Base-by-base conservation (phyloP, 805 yeast genomes). In the Myxozyma melibiosi region DNA sequence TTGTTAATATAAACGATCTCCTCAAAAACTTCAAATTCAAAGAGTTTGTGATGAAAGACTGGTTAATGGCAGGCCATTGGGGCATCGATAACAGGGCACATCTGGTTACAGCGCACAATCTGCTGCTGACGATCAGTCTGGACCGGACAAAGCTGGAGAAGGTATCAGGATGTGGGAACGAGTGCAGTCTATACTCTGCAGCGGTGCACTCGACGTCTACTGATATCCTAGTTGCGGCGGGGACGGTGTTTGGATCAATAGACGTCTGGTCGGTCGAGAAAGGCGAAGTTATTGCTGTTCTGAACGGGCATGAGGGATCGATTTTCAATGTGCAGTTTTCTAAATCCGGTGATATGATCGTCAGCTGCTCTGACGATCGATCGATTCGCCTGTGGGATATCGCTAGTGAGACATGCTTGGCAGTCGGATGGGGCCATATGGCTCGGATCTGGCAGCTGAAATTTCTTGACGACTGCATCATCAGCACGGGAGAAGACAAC, bases 381-480 rank as follows among this genome's bases (percentile, higher is more conserved):
- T 88, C 97, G 0, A 83, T 94, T 53, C 85, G 84, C 55, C 69
- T 92, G 4, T 90, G 90, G 85, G 82, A 82, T 65, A 73, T 85
- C 59, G 66, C 66, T 5, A 67, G 80, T 1, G 92, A 95, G 0
- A 65, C 72, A 9, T 71, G 83, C 33, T 64, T 87, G 38, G 86
- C 92, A 0, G 81, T 84, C 27, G 97, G 96, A 0, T 94, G 97
- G 97, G 99, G 98, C 13, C 99, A 94, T 69, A 85, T 87, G 0
- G 92, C 98, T 0, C 80, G 99, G 68, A 91, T 94, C 39, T 94
- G 99, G 99, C 80, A 81, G 41, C 74, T 92, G 43, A 77, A 77
- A 48, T 88, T 89, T 67, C 80, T 75, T 56, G 73, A 73, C 4
- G 64, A 70, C 16, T 67, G 63, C 4, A 65, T 84, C 0, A 74